Base-by-base conservation (phyloP, 2,329 filamentous ascomycete genomes). In the Huntiella moniliformis region DNA sequence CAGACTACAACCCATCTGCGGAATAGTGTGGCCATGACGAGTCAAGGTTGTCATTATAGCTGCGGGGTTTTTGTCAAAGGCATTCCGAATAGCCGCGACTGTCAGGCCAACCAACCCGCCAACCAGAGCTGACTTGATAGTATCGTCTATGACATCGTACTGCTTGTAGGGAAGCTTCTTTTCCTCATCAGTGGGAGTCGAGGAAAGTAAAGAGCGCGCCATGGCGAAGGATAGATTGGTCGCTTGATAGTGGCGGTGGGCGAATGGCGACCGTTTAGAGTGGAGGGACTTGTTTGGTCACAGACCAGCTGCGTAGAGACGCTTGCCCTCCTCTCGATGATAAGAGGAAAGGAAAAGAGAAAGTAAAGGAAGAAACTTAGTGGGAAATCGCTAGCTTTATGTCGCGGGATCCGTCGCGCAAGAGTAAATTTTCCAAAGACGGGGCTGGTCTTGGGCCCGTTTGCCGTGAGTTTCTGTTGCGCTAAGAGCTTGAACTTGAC, bases 71-170 rank as follows among this genome's bases (percentile, higher is more conserved):
- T 77, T 86, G 46, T 79, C 71, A 55, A 95, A 72, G 49, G 86
- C 84, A 67, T 93, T 96, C 67, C 87, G 82, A 53, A 93, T 71
- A 46, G 82, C 79, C 43, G 84, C 80, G 50, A 81, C 60, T 61
- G 85, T 71, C 58, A 82, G 65, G 55, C 86, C 86, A 50, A 73
- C 72, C 50, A 67, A 65, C 56, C 77, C 76, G 51, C 79, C 77
- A 55, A 84, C 63, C 52, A 77, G 56, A 36, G 71, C 73, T 51
- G 76, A 74, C 59, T 74, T 76, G 58, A 79, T 64, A 43, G 79
- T 72, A 52, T 71, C 69, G 53, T 71, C 70, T 55, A 93, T 63
- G 54, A 84, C 77, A 70, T 93, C 82, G 61, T 78, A 74, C 42
- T 80, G 75, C 53, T 82, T 74, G 63, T 80, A 92, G 51, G 59